Conservation (phyloP, 805 yeast species). For the Candida awuae region DNA sequence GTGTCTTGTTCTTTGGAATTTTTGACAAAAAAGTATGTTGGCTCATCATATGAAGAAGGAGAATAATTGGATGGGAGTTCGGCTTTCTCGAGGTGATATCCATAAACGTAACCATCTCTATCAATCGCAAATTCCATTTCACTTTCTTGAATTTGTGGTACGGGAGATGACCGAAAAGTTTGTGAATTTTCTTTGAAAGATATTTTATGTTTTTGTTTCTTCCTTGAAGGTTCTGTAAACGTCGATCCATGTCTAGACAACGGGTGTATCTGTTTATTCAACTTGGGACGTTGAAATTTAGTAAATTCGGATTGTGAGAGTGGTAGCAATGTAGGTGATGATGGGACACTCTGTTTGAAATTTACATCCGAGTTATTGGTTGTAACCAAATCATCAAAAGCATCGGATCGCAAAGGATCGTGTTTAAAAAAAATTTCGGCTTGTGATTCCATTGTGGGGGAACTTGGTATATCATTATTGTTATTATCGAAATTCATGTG, state of each 20-base stretch:
- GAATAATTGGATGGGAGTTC: slow-evolving; percentile 24
- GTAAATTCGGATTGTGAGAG: slow-evolving; percentile 11
- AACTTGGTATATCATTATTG: slow-evolving; percentile 7
- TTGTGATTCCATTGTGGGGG: slow-evolving; percentile 6
- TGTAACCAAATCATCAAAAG: slow-evolving; percentile 6
- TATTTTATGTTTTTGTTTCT: slow-evolving; percentile 20
- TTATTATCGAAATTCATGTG: not conserved
- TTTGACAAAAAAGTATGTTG: slow-evolving; percentile 26
- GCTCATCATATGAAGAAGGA: slow-evolving; percentile 28
- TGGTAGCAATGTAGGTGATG: slow-evolving; percentile 22
- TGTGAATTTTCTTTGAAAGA: not conserved
- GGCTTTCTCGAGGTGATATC: slow-evolving; percentile 24
- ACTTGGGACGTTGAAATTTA: slow-evolving; percentile 8
- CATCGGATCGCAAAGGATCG: slow-evolving; percentile 4
- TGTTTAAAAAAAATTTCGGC: not conserved
- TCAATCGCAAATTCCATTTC: slow-evolving; percentile 42
- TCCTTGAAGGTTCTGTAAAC: slow-evolving; percentile 19
- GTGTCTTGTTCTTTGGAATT: slow-evolving; percentile 17
- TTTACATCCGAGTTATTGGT: not conserved
- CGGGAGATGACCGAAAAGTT: not conserved
- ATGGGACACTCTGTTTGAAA: slow-evolving; percentile 16
- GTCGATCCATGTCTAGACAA: slow-evolving; percentile 14
- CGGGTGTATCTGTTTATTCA: slow-evolving; percentile 14
- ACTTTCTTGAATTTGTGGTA: not conserved
- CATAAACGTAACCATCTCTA: slow-evolving; percentile 34